These are phyloP conservation scores for Hypoxylon sp. DNA, from an alignment of 2,329 filamentous ascomycete genomes.

Conservation along the genomic window DNA sequence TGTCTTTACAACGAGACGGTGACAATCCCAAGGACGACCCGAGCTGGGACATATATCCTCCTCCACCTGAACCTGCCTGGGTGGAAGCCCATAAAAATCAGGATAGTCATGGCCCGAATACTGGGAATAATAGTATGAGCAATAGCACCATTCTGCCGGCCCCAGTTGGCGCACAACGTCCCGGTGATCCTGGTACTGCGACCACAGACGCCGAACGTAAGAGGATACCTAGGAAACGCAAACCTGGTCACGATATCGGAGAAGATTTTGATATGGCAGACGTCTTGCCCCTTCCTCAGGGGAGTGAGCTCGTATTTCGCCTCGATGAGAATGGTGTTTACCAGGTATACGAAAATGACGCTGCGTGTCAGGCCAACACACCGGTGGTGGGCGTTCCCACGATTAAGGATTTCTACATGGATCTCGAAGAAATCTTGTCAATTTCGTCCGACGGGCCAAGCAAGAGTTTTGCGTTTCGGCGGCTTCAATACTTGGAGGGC, in stretches of 20 bases:
- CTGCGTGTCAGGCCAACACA: slow-evolving; percentile 71
- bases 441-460: slow-evolving; percentile 96
- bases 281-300: slow-evolving; percentile 78
- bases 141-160: slow-evolving; percentile 62
- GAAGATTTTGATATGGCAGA: slow-evolving; percentile 91
- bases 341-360: slow-evolving; percentile 85
- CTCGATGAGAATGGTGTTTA: slow-evolving; percentile 90
- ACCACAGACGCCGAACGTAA: slow-evolving; percentile 57
- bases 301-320: slow-evolving; percentile 80
- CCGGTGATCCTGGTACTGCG: slow-evolving; percentile 52
- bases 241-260: slow-evolving; percentile 90
- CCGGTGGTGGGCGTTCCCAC: slow-evolving; percentile 90
- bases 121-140: slow-evolving; percentile 61
- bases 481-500: slow-evolving; percentile 94
- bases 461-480: slow-evolving; percentile 96
- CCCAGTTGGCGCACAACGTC: slow-evolving; percentile 52
- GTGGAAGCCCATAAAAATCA: slow-evolving; percentile 65
- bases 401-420: slow-evolving; percentile 95
- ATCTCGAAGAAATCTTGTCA: slow-evolving; percentile 86
- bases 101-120: slow-evolving; percentile 55
- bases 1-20: slow-evolving; percentile 84
- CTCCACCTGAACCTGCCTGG: slow-evolving; percentile 93
- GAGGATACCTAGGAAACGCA: slow-evolving; percentile 74
- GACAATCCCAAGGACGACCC: slow-evolving; percentile 92
- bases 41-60: slow-evolving; percentile 90